phyloP scores from a whole-genome alignment of 163 green algal genomes.

The Prototheca cutis region DNA sequence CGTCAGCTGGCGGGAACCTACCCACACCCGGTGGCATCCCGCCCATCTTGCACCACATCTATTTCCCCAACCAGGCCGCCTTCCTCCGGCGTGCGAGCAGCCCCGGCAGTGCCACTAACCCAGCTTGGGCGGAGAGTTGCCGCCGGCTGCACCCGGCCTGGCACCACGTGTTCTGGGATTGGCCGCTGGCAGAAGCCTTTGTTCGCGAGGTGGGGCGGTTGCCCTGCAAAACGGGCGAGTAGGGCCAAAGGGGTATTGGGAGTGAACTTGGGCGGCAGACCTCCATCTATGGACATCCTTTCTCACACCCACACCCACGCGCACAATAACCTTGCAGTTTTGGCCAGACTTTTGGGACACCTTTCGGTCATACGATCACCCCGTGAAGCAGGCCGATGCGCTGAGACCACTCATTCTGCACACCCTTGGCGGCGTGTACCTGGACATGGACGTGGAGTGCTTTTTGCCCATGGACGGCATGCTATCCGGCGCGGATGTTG shows the following conservation, averaged over 20 bases:
- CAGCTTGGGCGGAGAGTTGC: not conserved
- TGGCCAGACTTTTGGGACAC: constrained; percentile 12
- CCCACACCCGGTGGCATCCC: not conserved
- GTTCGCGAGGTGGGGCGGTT: not conserved
- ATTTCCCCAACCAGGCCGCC: not conserved
- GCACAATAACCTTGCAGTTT: not conserved
- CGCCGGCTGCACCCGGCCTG: not conserved
- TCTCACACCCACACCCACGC: no score
- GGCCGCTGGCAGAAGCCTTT: not conserved
- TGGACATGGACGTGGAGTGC: constrained; percentile 47
- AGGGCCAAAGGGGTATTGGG: no score
- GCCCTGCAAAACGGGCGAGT: not conserved
- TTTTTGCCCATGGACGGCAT: constrained; percentile 18
- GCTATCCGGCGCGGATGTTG: constrained; percentile 19
- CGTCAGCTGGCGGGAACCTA: not conserved
- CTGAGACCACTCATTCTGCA: constrained; percentile 40
- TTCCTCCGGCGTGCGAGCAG: not conserved
- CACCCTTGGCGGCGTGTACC: constrained; percentile 28
- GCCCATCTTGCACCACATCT: not conserved
- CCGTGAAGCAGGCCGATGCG: constrained; percentile 25
- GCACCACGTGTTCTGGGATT: not conserved
- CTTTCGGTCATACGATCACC: constrained; percentile 8
- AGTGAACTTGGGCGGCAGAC: no score
- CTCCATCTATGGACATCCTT: no score
- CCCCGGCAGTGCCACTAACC: not conserved